A percentile compares a stretch with the other conserved stretches of the same genome.
Conservation (phyloP, 805 yeast genomes). For the Ogataea parapolymorpha region DNA sequence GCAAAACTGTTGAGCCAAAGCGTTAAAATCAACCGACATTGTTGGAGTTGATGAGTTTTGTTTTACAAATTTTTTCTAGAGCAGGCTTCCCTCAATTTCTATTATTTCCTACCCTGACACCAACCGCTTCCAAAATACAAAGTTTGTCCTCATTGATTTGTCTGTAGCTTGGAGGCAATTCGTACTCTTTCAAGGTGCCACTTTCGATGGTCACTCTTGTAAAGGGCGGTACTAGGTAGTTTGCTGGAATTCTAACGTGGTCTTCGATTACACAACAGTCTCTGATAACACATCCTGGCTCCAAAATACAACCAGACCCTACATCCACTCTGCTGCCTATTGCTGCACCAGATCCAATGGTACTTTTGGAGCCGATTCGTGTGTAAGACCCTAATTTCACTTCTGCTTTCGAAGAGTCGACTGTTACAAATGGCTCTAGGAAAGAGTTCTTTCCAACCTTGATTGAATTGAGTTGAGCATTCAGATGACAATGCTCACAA, state of each 20-base stretch:
- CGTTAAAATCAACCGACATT: constrained; percentile 36
- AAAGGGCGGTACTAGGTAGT: constrained; percentile 49
- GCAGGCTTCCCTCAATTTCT: constrained; percentile 1
- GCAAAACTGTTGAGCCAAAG: constrained; percentile 68
- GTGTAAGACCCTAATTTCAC: constrained; percentile 47
- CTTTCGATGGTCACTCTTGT: constrained; percentile 35
- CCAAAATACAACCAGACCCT: constrained; percentile 40
- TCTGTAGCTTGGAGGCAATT: constrained; percentile 29
- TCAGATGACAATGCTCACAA: constrained; percentile 29
- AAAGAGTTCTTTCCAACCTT: constrained; percentile 46
- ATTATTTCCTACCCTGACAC: not conserved
- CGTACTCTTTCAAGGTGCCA: constrained; percentile 9
- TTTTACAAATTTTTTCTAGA: constrained; percentile 8
- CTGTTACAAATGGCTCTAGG: constrained; percentile 29
- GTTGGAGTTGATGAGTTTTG: not conserved
- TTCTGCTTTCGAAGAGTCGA: constrained; percentile 35
- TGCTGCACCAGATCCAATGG: constrained; percentile 32
- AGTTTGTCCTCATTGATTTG: constrained; percentile 24
- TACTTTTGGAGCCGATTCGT: constrained; percentile 36
- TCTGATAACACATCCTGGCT: constrained; percentile 38
- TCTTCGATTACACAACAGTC: constrained; percentile 50
- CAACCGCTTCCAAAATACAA: constrained; percentile 5
- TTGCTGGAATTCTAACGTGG: constrained; percentile 40
- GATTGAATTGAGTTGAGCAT: constrained; percentile 19
- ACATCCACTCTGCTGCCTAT: constrained; percentile 50